Evolutionary conservation across 2,329 filamentous ascomycete species (phyloP).

Genomic region (Allantophomopsis cytisporea): DNA sequence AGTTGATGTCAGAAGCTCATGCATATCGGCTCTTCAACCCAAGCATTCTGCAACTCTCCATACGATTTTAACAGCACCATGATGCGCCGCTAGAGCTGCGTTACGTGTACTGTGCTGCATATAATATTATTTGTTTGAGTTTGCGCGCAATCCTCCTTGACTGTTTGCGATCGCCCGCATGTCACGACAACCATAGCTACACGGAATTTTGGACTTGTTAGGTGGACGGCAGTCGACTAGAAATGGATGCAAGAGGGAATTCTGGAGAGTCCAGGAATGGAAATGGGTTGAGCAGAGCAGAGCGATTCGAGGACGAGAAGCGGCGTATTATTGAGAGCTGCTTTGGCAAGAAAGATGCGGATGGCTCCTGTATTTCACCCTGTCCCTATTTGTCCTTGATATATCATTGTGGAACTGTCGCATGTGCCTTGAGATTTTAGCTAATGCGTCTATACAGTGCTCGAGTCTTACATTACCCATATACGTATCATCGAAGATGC

Average conservation of each 20-base stretch:
- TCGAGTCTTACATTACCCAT: slow-evolving; percentile 96
- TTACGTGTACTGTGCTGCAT: no score
- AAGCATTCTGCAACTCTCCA: no score
- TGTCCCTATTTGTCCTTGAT: slow-evolving; percentile 1
- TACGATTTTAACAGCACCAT: no score
- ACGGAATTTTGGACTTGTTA: slow-evolving; percentile 13
- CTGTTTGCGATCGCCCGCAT: no score
- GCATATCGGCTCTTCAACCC: no score
- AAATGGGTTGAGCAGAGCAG: slow-evolving; percentile 33
- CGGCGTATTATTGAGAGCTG: slow-evolving; percentile 86
- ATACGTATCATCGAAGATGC: slow-evolving; percentile 84
- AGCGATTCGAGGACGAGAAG: slow-evolving; percentile 95
- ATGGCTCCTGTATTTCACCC: slow-evolving; percentile 56
- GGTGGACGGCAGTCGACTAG: slow-evolving; percentile 16
- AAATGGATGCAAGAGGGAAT: slow-evolving; percentile 9
- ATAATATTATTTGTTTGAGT: no score
- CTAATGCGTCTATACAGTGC: slow-evolving; percentile 31
- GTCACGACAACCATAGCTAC: no score
- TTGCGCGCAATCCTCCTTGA: no score
- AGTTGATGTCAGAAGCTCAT: no score
- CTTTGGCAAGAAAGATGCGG: slow-evolving; percentile 78
- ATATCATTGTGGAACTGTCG: slow-evolving; percentile 3
- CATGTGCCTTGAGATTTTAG: not conserved
- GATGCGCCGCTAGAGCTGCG: no score
- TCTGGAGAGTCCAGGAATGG: no score